Evolutionary conservation across 768 basidiomycete species (phyloP), one percentile per base, ranked within the genome.

Genomic region (Fomitopsis pulvina): DNA sequence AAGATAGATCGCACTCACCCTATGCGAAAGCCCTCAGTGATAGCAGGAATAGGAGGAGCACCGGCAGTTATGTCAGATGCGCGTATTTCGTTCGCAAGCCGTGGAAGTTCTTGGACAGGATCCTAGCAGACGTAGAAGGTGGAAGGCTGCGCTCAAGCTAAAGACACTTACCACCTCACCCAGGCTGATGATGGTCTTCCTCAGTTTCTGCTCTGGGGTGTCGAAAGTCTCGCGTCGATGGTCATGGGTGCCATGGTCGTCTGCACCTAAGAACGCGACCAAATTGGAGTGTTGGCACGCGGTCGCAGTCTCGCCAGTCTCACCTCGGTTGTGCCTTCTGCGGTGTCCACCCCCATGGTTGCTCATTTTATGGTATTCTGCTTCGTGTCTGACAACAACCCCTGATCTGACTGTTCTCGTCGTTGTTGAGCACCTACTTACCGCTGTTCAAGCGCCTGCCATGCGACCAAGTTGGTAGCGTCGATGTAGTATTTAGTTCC

Each of bases 21-120:
- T 63, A 83, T 71, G 40, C 87, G 82, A 64, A 92, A 77, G 8
- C 83, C 83, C 57, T 91, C 89, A 0, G 87, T 79, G 28, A 91
- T 66, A 14, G 72, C 72, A 30, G 83, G 65, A n/a, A 88, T 70
- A 48, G 34, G 14, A 37, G 34, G 34, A 5, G 14, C 34, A 14
- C 34, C 34, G 4, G 34, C 14, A 14, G 34, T 18, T 6, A 14
- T 6, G 73, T 78, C n/a, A 77, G 66, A 47, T 83, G 34, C 80
- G 22, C 77, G 77, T 37, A 90, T 80, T 47, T 81, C 79, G 51
- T 76, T 74, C 50, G 83, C 85, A 1, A 89, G 65, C 1, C 77
- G 76, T 38, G 80, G 76, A 14, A 90, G 64, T 61, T 91, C 88
- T 59, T 89, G 82, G 6, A 73, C 50, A 24, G 80, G 73, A 56